Base-by-base conservation (phyloP, 139 green algal species). In the Asterochloris sp. region DNA sequence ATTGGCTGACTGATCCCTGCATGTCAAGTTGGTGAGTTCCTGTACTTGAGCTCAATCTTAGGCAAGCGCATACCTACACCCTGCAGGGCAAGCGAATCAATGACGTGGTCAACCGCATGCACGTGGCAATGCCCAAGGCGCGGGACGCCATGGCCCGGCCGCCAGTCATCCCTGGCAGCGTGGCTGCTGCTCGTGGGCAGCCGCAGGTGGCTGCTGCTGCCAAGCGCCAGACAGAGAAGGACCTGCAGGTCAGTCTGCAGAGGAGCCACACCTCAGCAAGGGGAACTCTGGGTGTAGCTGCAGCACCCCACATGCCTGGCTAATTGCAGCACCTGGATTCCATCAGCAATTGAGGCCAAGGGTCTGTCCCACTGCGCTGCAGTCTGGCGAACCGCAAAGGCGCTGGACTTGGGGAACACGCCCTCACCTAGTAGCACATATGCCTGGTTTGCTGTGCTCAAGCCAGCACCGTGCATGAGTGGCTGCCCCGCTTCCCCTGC, bases 21-120 rank as follows among this genome's bases (percentile, higher is more conserved):
- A 2, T 54, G 38, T 54, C 38, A 6, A 54, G 38, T 6, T 54
- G 38, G 38, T 54, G 38, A 54, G 38, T 54, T 54, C 38, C 38
- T 54, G 6, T 6, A 2, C 2, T 10, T 54, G 38, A 54, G 38
- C 38, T 54, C 38, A 54, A 54, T 6, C 2, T 54, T 54, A 54
- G 38, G 4, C 38, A 54, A 54, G 38, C 6, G 38, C 38, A 2
- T 54, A 54, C 19, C 66, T 23, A 71, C 21, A 23, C 4, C 2
- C 14, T 79, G 66, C 82, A 90, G 78, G 90, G 93, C 69, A 97
- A 97, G 90, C 91, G 96, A 71, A 91, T 97, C 63, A 76, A 73
- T 0, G 95, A 98, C 63, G 92, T 98, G 69, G 83, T 95, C 17
- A 98, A 98, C 88, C 91, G 96, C 60, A 94, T 99, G 79, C 96